Conservation (phyloP, 2,329 filamentous ascomycete species). For the Fusarium anthophilum region DNA sequence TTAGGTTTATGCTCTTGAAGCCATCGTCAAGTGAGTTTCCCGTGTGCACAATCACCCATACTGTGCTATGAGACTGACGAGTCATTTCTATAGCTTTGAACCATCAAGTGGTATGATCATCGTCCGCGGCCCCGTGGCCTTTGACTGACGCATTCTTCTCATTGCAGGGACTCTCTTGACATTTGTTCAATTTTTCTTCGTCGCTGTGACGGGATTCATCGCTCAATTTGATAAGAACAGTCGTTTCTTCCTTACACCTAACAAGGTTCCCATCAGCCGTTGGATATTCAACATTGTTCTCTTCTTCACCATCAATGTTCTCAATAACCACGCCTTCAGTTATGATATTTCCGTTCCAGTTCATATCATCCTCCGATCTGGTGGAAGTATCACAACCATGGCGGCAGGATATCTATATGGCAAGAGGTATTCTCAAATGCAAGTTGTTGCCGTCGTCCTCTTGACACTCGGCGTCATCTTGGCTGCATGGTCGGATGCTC, state of each 20-base stretch:
- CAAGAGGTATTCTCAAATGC: slow-evolving; percentile 82
- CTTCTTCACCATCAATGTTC: slow-evolving; percentile 92
- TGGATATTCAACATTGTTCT: slow-evolving; percentile 91
- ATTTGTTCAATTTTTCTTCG: slow-evolving; percentile 89
- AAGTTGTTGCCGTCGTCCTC: slow-evolving; percentile 82
- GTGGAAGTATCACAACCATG: slow-evolving; percentile 96
- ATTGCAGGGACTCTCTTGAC: slow-evolving; percentile 79
- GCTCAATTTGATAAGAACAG: slow-evolving; percentile 75
- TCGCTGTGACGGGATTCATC: slow-evolving; percentile 79
- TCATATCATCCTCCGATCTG: slow-evolving; percentile 95
- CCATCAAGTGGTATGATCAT: slow-evolving; percentile 75
- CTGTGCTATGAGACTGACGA: slow-evolving; percentile 21
- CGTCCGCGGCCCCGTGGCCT: neutral
- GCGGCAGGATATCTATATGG: slow-evolving; percentile 87
- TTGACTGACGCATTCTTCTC: slow-evolving; percentile 24
- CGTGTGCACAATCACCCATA: neutral
- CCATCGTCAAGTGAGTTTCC: slow-evolving; percentile 83
- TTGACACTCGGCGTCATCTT: slow-evolving; percentile 87
- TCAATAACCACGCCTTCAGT: slow-evolving; percentile 98
- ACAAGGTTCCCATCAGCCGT: slow-evolving; percentile 82
- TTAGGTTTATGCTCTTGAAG: slow-evolving; percentile 94
- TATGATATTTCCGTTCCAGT: slow-evolving; percentile 97
- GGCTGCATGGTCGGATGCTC: slow-evolving; percentile 89
- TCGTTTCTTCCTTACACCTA: slow-evolving; percentile 78
- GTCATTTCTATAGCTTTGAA: slow-evolving; percentile 69